A percentile compares a stretch with the other conserved stretches of the same genome.
Evolutionary conservation across 768 basidiomycete species (phyloP).

Genomic region (Myochromella boudieri): DNA sequence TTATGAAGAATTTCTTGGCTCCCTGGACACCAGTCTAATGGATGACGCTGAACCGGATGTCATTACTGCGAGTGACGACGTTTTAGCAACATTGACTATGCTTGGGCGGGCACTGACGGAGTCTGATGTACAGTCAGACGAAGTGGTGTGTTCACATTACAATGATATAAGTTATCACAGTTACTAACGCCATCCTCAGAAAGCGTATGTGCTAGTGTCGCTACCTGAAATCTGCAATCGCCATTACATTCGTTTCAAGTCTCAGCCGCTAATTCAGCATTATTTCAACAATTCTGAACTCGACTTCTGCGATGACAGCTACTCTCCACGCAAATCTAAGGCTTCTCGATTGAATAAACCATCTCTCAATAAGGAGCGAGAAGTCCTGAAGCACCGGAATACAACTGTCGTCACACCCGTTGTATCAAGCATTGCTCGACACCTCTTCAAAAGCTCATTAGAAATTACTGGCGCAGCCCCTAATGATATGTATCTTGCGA

Average conservation of each 20-base stretch:
- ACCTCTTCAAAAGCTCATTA: conserved; percentile 48
- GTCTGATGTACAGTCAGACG: conserved; percentile 43
- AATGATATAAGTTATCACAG: neutral
- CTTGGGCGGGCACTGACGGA: conserved; percentile 43
- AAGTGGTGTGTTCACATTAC: conserved; percentile 39
- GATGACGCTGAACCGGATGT: conserved; percentile 22
- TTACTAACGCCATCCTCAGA: conserved; percentile 26
- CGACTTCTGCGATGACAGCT: conserved; percentile 21
- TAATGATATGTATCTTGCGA: conserved; percentile 28
- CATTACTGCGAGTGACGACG: conserved; percentile 17
- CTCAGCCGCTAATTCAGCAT: conserved; percentile 41
- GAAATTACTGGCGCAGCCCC: conserved; percentile 32
- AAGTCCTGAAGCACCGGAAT: conserved; percentile 26
- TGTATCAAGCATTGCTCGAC: conserved; percentile 43
- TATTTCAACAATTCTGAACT: conserved; percentile 26
- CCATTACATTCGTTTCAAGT: conserved; percentile 29
- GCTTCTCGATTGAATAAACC: too few species aligned
- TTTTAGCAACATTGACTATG: conserved; percentile 28
- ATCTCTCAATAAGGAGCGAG: conserved; percentile 18
- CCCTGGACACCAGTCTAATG: conserved; percentile 27
- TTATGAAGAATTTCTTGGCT: conserved; percentile 37
- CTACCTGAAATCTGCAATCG: conserved; percentile 38
- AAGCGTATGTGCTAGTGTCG: conserved; percentile 39
- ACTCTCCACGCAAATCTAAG: conserved; percentile 19
- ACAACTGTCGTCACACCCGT: conserved; percentile 45